Evolutionary conservation across 2,329 filamentous ascomycete genomes (phyloP).

Genomic region (Ophiostoma tasmaniense): DNA sequence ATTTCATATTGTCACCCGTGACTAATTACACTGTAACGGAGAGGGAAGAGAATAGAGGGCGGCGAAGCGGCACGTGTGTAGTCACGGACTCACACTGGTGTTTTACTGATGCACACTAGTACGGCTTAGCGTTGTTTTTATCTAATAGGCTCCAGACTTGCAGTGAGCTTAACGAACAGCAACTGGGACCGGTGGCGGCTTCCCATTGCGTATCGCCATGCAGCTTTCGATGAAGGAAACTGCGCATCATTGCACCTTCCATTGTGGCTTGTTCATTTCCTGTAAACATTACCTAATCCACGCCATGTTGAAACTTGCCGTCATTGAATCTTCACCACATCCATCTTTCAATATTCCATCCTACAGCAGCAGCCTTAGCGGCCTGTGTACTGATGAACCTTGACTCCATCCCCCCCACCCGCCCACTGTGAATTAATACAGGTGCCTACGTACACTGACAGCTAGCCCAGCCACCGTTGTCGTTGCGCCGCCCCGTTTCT

Average conservation of each 20-base stretch:
- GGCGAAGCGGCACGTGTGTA: too few relatives aligned
- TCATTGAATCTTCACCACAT: neutral
- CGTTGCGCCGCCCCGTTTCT: constrained; percentile 14
- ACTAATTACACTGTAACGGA: too few relatives aligned
- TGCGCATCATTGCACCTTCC: neutral
- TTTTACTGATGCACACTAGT: too few relatives aligned
- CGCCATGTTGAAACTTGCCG: neutral
- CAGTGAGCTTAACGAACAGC: neutral
- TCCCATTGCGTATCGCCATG: neutral
- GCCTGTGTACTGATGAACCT: neutral
- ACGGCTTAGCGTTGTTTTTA: neutral
- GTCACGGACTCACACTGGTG: too few relatives aligned
- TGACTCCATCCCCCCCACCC: neutral
- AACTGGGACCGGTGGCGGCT: neutral
- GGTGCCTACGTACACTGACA: neutral
- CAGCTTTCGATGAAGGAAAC: neutral
- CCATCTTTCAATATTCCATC: neutral
- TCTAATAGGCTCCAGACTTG: neutral
- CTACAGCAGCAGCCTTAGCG: neutral
- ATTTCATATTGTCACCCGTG: too few relatives aligned
- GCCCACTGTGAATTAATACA: neutral
- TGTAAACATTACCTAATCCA: neutral
- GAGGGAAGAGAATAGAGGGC: too few relatives aligned
- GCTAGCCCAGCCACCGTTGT: constrained; percentile 15
- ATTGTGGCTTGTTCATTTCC: neutral